Conservation (phyloP, 768 basidiomycete species). For the Boletus speciosus region DNA sequence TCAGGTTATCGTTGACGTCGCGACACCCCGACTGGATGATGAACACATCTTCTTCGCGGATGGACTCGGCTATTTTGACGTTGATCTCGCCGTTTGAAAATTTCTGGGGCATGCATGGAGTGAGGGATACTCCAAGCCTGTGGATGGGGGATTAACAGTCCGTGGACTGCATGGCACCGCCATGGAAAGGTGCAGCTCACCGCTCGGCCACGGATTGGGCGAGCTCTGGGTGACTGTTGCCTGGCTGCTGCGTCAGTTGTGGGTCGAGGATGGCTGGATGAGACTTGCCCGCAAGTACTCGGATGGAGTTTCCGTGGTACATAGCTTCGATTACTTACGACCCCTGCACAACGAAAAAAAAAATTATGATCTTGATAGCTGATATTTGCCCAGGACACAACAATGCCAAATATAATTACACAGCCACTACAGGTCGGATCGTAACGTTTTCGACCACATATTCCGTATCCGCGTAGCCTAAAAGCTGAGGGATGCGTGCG, state of each 20-base stretch:
- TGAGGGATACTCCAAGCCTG: constrained; percentile 88
- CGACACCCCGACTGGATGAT: constrained; percentile 90
- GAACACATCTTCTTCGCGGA: constrained; percentile 98
- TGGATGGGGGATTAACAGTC: constrained; percentile 47
- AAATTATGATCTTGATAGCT: neutral
- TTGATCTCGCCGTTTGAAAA: constrained; percentile 96
- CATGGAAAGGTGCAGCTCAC: constrained; percentile 66
- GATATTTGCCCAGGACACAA: constrained; percentile 17
- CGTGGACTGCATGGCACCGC: constrained; percentile 36
- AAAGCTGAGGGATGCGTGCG: constrained; percentile 68
- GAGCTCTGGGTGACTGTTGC: constrained; percentile 98
- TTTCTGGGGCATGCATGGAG: constrained; percentile 80
- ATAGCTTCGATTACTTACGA: constrained; percentile 40
- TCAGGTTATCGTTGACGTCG: constrained; percentile 93
- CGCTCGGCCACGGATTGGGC: constrained; percentile 93
- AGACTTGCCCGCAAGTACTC: constrained; percentile 65
- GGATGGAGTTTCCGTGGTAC: constrained; percentile 81
- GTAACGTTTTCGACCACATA: constrained; percentile 96
- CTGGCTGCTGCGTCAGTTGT: constrained; percentile 41
- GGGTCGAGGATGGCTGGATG: neutral
- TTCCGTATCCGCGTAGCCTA: constrained; percentile 96
- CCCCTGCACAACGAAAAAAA: constrained; percentile 9
- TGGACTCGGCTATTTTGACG: constrained; percentile 91
- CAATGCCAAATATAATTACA: constrained; percentile 36
- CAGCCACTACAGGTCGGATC: constrained; percentile 57